Percentiles rank a stretch among this genome's conserved stretches.
These are phyloP conservation scores for Leishmania lainsoni DNA, from an alignment of 208 protist genomes.

Conservation along the genomic window DNA sequence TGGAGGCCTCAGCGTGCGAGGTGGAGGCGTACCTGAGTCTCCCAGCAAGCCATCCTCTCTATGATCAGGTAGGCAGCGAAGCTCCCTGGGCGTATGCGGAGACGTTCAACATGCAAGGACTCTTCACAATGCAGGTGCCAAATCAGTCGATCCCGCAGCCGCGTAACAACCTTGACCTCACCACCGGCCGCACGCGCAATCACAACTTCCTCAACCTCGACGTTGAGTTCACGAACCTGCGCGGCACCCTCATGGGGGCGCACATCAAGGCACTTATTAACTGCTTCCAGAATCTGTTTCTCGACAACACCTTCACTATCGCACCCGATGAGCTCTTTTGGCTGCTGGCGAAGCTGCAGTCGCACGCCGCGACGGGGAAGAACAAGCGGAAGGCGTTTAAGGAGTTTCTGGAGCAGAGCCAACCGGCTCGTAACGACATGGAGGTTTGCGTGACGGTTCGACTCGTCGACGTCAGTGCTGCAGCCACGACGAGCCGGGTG, in stretches of 20 bases:
- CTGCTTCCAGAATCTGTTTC: slow-evolving; percentile 72
- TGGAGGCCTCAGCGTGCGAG: slow-evolving; percentile 49
- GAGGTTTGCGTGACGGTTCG: slow-evolving; percentile 63
- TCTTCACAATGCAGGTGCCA: slow-evolving; percentile 61
- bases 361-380: slow-evolving; percentile 63
- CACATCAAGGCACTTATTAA: slow-evolving; percentile 76
- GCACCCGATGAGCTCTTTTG: slow-evolving; percentile 84
- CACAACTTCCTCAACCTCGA: slow-evolving; percentile 76
- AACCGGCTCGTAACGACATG: slow-evolving; percentile 66
- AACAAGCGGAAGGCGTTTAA: slow-evolving; percentile 83
- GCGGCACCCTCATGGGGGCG: slow-evolving; percentile 59
- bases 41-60: slow-evolving; percentile 69
- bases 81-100: slow-evolving; percentile 56
- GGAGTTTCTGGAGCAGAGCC: slow-evolving; percentile 58
- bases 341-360: slow-evolving; percentile 79
- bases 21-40: slow-evolving; percentile 62
- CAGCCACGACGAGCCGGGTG: slow-evolving; percentile 27
- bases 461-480: slow-evolving; percentile 58
- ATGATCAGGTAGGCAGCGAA: slow-evolving; percentile 38
- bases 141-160: slow-evolving; percentile 72
- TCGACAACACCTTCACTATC: slow-evolving; percentile 63
- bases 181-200: slow-evolving; percentile 53
- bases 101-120: slow-evolving; percentile 49
- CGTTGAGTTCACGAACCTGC: slow-evolving; percentile 57
- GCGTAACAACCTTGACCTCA: slow-evolving; percentile 45